Percentiles rank a stretch among this genome's conserved stretches.
Evolutionary conservation across 352 stramenopile species (phyloP).

Genomic region (Globisporangium camurandrum): DNA sequence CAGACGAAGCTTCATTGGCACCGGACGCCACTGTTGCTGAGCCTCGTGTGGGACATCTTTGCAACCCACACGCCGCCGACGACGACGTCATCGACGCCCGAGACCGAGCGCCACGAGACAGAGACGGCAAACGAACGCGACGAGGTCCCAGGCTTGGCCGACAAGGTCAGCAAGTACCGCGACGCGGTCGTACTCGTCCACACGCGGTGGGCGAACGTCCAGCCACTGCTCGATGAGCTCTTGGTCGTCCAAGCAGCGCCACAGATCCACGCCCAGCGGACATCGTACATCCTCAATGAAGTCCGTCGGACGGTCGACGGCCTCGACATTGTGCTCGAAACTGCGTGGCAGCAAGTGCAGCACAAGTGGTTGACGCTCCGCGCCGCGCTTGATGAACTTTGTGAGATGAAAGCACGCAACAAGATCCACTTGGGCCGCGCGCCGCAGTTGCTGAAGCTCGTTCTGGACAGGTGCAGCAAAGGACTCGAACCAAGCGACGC

Average conservation of each 20-base stretch:
- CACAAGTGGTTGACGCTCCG: slow-evolving; percentile 45
- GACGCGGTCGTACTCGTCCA: slow-evolving; percentile 45
- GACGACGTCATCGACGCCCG: not conserved
- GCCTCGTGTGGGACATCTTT: slow-evolving; percentile 72
- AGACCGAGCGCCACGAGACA: not conserved
- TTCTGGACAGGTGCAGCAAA: slow-evolving; percentile 43
- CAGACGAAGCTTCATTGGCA: slow-evolving; percentile 56
- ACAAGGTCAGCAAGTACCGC: slow-evolving; percentile 37
- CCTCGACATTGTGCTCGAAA: slow-evolving; percentile 51
- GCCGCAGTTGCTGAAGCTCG: slow-evolving; percentile 38
- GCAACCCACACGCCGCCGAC: slow-evolving; percentile 19
- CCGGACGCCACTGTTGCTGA: slow-evolving; percentile 50
- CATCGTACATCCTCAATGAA: slow-evolving; percentile 30
- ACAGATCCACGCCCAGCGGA: slow-evolving; percentile 51
- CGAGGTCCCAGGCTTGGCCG: slow-evolving; percentile 23
- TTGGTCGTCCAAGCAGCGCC: slow-evolving; percentile 36
- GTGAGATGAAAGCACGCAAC: slow-evolving; percentile 45
- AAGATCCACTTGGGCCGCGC: slow-evolving; percentile 56
- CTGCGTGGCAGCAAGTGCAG: slow-evolving; percentile 50
- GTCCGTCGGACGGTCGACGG: slow-evolving; percentile 48
- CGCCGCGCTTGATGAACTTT: slow-evolving; percentile 43
- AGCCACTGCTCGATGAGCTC: slow-evolving; percentile 56
- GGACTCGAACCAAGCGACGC: slow-evolving; percentile 44
- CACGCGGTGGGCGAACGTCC: slow-evolving; percentile 59
- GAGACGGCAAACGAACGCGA: slow-evolving; percentile 18